Base-by-base conservation (phyloP, 2,329 filamentous ascomycete genomes). In the Sclerotinia borealis region DNA sequence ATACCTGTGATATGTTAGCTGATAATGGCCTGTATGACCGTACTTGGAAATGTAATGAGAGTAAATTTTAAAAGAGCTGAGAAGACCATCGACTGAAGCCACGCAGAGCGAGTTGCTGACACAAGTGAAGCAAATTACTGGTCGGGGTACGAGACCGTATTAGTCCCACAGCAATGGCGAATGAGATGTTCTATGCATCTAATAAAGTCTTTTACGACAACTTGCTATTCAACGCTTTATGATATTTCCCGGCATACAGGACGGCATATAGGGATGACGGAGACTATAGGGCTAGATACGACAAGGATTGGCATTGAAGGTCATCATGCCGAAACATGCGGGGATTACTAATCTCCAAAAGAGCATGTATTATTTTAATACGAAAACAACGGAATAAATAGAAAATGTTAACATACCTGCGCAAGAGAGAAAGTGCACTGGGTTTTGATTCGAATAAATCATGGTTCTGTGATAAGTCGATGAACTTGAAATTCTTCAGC, bases 401-500 rank as follows among this genome's bases (percentile, higher is more conserved):
- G 76, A 19, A 51, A 29, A 45, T 15, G 19, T 50, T 34, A 59
- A 39, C 81, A 68, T 73, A 95, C 77, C 90, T 91, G 70, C 95
- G 83, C 62, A 98, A 80, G 4, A 92, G 78, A 5, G 84, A 83
- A 39, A 95, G 81, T 2, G 90, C 90, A 71, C 85, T 92, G n/a
- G 90, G 87, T 48, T 88, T 81, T 4, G 81, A 80, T 59, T 86
- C 83, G 73, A 96, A 96, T 19, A 99, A 80, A 25, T 85, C 86
- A 37, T 83, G 89, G 70, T 98, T 98, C 72, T 96, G 92, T 6
- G 92, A 96, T 41, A 99, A 80, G 74, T 98, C 95, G 64, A 99
- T 85, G 73, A 97, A 97, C 25, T 90, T 87, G 73, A 97, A 89
- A 67, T 88, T 85, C 2, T 82, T 81, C 63, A 97, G 79, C 68